Evolutionary conservation across 192 early-diverging fungal species (phyloP).

Genomic region (Mortierella claussenii): DNA sequence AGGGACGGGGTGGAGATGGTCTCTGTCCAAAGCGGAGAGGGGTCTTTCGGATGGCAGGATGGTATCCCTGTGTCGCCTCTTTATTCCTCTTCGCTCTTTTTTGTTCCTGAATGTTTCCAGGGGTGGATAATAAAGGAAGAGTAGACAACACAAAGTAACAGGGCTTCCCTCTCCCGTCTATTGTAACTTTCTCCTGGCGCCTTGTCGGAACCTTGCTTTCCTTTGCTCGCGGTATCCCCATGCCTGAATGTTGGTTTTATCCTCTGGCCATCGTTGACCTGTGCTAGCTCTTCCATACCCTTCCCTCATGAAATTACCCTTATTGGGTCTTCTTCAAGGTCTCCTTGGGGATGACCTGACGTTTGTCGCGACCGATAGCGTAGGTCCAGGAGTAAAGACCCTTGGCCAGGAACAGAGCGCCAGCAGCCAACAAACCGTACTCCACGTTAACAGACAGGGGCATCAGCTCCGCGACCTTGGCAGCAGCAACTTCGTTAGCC

Average conservation of each 20-base stretch:
- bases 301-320: not conserved
- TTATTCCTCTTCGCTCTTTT: no score
- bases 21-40: not conserved
- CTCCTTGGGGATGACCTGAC: conserved; percentile 49
- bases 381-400: conserved; percentile 50
- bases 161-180: not conserved
- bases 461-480: conserved; percentile 32
- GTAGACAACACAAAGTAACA: not conserved
- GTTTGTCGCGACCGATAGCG: conserved; percentile 52
- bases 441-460: conserved; percentile 30
- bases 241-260: not conserved
- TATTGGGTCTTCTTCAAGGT: conserved; percentile 30
- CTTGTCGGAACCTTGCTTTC: not conserved
- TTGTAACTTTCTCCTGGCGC: not conserved
- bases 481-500: conserved; percentile 15
- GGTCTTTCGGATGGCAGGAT: no score
- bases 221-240: not conserved
- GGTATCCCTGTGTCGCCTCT: no score
- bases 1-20: not conserved
- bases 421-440: conserved; percentile 16
- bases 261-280: no score
- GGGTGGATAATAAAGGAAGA: not conserved
- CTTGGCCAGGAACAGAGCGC: conserved; percentile 10
- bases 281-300: no score
- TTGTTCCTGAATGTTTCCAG: not conserved